Base-by-base conservation (phyloP, 2,329 filamentous ascomycete genomes). In the Talaromyces sp. region DNA sequence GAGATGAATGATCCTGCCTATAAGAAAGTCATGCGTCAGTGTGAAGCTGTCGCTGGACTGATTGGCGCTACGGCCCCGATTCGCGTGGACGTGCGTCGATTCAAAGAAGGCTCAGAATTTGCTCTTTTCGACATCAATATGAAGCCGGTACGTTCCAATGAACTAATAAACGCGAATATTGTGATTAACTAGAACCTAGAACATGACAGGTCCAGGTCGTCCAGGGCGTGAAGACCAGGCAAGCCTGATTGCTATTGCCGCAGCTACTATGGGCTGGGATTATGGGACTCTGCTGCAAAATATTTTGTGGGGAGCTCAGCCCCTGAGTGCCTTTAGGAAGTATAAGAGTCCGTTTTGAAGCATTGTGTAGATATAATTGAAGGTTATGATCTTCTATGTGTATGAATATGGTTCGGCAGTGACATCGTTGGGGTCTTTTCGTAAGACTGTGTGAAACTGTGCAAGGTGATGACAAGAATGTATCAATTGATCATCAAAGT, bases 71-170 rank as follows among this genome's bases (percentile, higher is more conserved):
- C 32, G 8, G 60, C 60, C 21, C 60, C 60, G 3, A 60, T 62
- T 27, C 54, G 61, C 8, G 29, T 62, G 52, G 80, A 83, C 64
- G 73, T 80, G 0, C 71, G 80, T 17, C 71, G 79, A 9, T 75
- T 77, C 32, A 60, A 62, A 2, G 59, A 71, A 2, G 69, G 68
- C 0, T 71, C 68, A 0, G 68, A 68, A 1, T 82, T 82, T 69
- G 77, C 77, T 0, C 66, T 82, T 19, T 82, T 82, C 63, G 79
- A 83, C 67, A 72, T 82, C 13, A 82, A 82, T 58, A 80, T 82
- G 77, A 82, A 82, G 65, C 80, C 80, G 17, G 77, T 79, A 67
- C 70, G 75, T 72, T 10, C 41, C 19, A 13, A 49, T 46, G 56
- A 27, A 13, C 11, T 17, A 21, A 5, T 4, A 19, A 24, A 49